Evolutionary conservation across 257 asterid genomes (phyloP), one percentile per base, ranked within the genome.

Genomic region (Salvia rosmarinus): DNA sequence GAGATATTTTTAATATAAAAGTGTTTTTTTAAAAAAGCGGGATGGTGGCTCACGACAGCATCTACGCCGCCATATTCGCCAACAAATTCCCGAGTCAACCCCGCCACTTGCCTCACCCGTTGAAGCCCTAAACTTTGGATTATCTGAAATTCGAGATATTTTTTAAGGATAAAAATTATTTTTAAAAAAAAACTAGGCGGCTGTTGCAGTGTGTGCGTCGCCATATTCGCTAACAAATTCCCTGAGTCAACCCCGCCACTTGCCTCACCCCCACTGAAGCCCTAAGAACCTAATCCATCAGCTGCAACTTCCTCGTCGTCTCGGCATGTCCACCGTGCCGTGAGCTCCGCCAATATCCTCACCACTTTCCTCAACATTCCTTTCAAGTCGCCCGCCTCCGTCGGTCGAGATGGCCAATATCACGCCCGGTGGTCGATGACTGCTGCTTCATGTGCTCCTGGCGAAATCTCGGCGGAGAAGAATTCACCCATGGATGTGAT

Each of bases 131-230:
- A n/a, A n/a, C n/a, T n/a, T n/a, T n/a, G n/a, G n/a, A n/a, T n/a
- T n/a, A n/a, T n/a, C n/a, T n/a, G n/a, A n/a, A n/a, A n/a, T n/a
- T n/a, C n/a, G n/a, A n/a, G n/a, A n/a, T n/a, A n/a, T n/a, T n/a
- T n/a, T n/a, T n/a, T n/a, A n/a, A n/a, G n/a, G n/a, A n/a, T n/a
- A n/a, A n/a, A n/a, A n/a, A n/a, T n/a, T n/a, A n/a, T n/a, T n/a
- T n/a, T n/a, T n/a, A n/a, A n/a, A n/a, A n/a, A n/a, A n/a, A n/a
- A n/a, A n/a, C n/a, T n/a, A n/a, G n/a, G 79, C 89, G 42, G 95
- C n/a, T 92, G 97, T 75, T 97, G 97, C 19, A 92, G 98, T 58
- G 90, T 80, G 43, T 97, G 98, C 68, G 98, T 92, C 32, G 73
- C 87, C 9, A 90, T 92, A 16, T 90, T 90, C 82, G 93, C 98